Base-by-base conservation (phyloP, 2,329 filamentous ascomycete species). In the Fusarium sp. region DNA sequence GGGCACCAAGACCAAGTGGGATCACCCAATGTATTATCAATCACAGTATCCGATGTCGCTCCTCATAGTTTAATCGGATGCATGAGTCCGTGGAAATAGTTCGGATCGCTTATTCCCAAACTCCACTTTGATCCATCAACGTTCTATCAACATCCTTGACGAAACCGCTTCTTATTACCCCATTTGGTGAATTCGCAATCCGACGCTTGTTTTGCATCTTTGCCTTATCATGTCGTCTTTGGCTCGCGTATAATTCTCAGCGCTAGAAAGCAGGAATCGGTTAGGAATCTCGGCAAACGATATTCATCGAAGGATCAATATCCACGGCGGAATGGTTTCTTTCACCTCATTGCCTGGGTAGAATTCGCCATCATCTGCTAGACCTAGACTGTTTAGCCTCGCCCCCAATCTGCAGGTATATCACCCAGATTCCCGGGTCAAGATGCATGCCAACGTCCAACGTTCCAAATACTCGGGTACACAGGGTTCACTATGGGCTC, bases 141-240 rank as follows among this genome's bases (percentile, higher is more conserved):
- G 8, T 29, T n/a, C 22, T 31, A 62, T 54, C 9, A 5, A 27
- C 24, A 42, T 29, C 42, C 59, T 57, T 37, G 59, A 29, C 22
- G 11, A 47, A 34, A 37, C 20, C 60, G 59, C 24, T 52, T 58
- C 20, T 6, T 11, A 35, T 59, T 67, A 45, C 65, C 60, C 34
- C 8, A 56, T 64, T 38, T 11, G 64, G 64, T 34, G 60, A 13
- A 60, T 68, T 68, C 66, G 66, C 66, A 64, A 68, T 68, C 20
- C 27, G 56, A 35, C 62, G 7, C 42, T 47, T 20, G 45, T 65
- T 35, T 68, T 68, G 54, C 66, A 62, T 52, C 61, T 68, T 68
- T 68, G 8, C 24, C 31, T 52, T 52, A 56, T 50, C 47, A n/a
- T 27, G 40, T 29, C 47, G 31, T 56, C 22, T 52, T 52, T 29